Conservation (phyloP, 352 stramenopile species). For the Elongisporangium undulatum region DNA sequence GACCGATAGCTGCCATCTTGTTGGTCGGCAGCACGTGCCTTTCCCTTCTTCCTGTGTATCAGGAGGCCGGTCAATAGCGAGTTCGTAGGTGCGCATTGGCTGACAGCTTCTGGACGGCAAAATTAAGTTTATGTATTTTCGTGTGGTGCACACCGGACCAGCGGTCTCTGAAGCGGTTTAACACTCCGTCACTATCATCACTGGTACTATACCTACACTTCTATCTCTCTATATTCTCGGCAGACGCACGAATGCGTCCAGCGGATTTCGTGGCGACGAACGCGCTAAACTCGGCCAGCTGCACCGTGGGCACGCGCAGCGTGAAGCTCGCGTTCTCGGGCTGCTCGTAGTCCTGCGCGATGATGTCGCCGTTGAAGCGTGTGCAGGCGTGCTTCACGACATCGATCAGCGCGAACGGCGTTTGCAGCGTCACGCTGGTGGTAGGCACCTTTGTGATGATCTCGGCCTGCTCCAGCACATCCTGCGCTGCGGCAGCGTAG, state of each 20-base stretch:
- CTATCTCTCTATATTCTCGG: background rate
- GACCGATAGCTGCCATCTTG: background rate
- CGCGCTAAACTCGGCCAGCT: slow-evolving; percentile 18
- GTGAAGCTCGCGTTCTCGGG: slow-evolving; percentile 28
- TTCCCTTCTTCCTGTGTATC: background rate
- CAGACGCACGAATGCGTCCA: slow-evolving; percentile 16
- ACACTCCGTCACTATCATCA: background rate
- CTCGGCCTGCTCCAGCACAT: slow-evolving; percentile 44
- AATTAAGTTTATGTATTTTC: background rate
- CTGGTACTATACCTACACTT: background rate
- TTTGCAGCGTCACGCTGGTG: slow-evolving; percentile 20
- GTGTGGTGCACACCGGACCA: background rate
- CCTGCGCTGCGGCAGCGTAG: slow-evolving; percentile 56
- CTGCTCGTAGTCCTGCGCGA: slow-evolving; percentile 30
- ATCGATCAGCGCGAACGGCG: slow-evolving; percentile 30
- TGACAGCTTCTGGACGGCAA: background rate
- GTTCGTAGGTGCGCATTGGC: background rate
- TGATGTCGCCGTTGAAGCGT: slow-evolving; percentile 36
- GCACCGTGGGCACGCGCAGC: slow-evolving; percentile 32
- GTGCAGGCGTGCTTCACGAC: slow-evolving; percentile 44
- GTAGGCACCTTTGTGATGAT: slow-evolving; percentile 52
- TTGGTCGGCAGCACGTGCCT: background rate
- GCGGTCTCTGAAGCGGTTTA: background rate
- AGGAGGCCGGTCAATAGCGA: background rate
- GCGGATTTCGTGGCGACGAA: slow-evolving; percentile 49